phyloP scores from a whole-genome alignment of 371 early-diverging fungal genomes.

The Rhizomucor pusillus region DNA sequence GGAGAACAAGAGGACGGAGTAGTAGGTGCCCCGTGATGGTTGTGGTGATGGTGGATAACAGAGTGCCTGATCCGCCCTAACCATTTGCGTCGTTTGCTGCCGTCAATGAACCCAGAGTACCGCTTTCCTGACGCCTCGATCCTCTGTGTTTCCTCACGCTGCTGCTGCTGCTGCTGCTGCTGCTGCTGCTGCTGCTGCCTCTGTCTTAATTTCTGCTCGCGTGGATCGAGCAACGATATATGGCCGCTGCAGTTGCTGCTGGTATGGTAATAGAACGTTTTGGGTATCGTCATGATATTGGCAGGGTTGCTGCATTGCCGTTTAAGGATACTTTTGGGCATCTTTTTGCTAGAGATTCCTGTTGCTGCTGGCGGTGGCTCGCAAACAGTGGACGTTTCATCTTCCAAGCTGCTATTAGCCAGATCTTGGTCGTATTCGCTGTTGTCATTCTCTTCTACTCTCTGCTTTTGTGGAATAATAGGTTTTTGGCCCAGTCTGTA shows the following conservation, averaged over 20 bases:
- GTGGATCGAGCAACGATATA: too few species aligned
- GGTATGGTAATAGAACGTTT: too few species aligned
- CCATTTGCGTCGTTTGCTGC: neutral
- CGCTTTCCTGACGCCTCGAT: neutral
- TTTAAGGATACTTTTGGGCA: neutral
- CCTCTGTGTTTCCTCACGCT: too few species aligned
- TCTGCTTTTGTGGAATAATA: too few species aligned
- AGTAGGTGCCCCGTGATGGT: neutral
- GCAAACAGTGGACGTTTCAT: neutral
- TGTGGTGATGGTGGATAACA: neutral
- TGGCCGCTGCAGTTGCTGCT: too few species aligned
- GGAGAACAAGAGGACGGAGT: too few species aligned
- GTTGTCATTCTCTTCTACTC: too few species aligned
- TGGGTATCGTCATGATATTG: neutral
- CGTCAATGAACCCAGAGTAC: too few species aligned
- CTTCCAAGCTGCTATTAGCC: too few species aligned
- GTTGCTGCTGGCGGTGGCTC: neutral
- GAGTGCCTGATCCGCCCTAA: conserved; percentile 1
- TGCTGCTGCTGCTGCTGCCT: neutral
- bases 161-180: conserved; percentile 1
- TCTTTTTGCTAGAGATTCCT: neutral
- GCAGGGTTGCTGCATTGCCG: neutral
- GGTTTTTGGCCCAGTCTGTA: too few species aligned
- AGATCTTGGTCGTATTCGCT: too few species aligned
- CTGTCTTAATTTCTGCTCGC: too few species aligned